phyloP scores from a whole-genome alignment of 73 alveolate genomes.

The Paramecium biaurelia region DNA sequence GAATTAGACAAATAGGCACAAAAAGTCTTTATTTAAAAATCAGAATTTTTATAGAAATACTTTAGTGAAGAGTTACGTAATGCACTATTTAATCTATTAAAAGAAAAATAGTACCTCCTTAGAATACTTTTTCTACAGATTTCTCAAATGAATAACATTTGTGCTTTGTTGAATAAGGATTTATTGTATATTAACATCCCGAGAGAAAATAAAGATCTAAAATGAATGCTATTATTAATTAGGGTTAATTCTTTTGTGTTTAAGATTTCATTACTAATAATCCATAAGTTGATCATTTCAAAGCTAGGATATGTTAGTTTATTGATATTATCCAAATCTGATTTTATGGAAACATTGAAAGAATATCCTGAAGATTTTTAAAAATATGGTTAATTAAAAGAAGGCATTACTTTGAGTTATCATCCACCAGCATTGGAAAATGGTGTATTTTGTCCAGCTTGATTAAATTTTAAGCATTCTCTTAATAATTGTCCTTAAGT shows the following conservation, averaged over 20 bases:
- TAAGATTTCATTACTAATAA: slow-evolving; percentile 7
- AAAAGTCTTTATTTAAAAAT: neutral
- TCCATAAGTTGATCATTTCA: neutral
- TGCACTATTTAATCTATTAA: slow-evolving; percentile 1
- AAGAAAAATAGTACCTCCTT: neutral
- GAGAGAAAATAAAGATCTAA: slow-evolving; percentile 3
- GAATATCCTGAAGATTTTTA: slow-evolving; percentile 31
- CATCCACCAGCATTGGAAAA: neutral
- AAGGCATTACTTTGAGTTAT: neutral
- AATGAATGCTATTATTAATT: neutral
- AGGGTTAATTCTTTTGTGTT: slow-evolving; percentile 35
- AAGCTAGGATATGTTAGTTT: slow-evolving; percentile 47
- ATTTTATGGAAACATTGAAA: neutral
- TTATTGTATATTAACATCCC: neutral
- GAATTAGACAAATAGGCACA: slow-evolving; percentile 31
- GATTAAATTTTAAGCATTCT: neutral
- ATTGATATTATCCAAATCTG: neutral
- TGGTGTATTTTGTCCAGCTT: slow-evolving; percentile 37
- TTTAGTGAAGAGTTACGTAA: slow-evolving; percentile 9
- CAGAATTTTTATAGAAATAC: neutral
- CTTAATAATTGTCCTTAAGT: neutral
- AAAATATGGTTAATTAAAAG: slow-evolving; percentile 15
- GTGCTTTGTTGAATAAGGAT: slow-evolving; percentile 33
- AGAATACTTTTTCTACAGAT: neutral
- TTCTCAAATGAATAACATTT: neutral